Evolutionary conservation across 2,329 filamentous ascomycete species (phyloP).

Genomic region (Furcasterigmium sp.): DNA sequence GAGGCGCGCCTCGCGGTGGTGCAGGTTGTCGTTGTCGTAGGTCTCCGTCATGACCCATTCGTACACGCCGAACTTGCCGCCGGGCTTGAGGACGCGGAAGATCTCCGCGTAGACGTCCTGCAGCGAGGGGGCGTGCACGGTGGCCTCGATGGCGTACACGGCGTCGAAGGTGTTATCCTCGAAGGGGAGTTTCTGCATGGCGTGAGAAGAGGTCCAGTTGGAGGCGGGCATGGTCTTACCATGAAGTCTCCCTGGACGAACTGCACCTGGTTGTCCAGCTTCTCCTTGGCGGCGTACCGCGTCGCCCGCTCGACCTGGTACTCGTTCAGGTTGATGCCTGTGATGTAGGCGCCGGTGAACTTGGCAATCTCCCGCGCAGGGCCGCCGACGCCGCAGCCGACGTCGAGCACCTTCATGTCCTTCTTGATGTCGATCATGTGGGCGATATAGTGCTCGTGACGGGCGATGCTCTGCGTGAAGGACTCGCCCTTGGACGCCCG

Average conservation of each 20-base stretch:
- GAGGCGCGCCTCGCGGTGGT: slow-evolving; percentile 84
- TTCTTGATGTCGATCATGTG: slow-evolving; percentile 81
- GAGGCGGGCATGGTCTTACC: slow-evolving; percentile 34
- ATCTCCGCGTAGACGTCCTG: slow-evolving; percentile 94
- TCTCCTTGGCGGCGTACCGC: slow-evolving; percentile 75
- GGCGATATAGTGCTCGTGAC: slow-evolving; percentile 97
- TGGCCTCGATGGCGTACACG: slow-evolving; percentile 96
- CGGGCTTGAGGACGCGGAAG: slow-evolving; percentile 91
- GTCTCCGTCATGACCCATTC: slow-evolving; percentile 98
- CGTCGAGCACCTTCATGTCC: slow-evolving; percentile 86
- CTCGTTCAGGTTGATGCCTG: slow-evolving; percentile 97
- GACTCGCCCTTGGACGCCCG: slow-evolving; percentile 82
- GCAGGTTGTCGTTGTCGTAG: slow-evolving; percentile 83
- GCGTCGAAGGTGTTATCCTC: slow-evolving; percentile 88
- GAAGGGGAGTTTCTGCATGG: slow-evolving; percentile 45
- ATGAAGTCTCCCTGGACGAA: slow-evolving; percentile 98
- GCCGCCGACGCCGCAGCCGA: slow-evolving; percentile 94
- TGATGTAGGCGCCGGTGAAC: slow-evolving; percentile 84
- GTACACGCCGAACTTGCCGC: slow-evolving; percentile 93
- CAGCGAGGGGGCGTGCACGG: slow-evolving; percentile 85
- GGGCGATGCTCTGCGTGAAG: slow-evolving; percentile 87
- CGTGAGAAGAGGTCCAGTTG: neutral
- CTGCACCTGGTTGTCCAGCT: slow-evolving; percentile 69
- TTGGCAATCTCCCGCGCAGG: slow-evolving; percentile 94
- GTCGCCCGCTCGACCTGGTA: slow-evolving; percentile 97